Conservation (phyloP, 2,329 filamentous ascomycete genomes). For the Diatrype stigma region DNA sequence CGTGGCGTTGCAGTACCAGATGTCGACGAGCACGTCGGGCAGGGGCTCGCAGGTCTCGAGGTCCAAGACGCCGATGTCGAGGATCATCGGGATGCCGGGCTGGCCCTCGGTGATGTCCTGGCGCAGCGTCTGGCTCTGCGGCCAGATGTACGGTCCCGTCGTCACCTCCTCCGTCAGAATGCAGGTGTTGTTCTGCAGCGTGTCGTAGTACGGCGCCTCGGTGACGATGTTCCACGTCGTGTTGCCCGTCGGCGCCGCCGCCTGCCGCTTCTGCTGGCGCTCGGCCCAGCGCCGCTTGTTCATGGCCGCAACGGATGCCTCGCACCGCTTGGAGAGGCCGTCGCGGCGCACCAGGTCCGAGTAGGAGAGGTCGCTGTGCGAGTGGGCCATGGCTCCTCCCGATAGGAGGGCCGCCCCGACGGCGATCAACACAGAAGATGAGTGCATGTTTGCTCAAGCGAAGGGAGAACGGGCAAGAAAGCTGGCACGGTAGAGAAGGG, state of each 20-base stretch:
- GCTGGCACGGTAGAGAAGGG: not conserved
- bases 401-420: slow-evolving; percentile 8
- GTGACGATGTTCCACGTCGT: slow-evolving; percentile 18
- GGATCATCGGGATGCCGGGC: slow-evolving; percentile 26
- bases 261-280: slow-evolving; percentile 12
- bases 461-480: no score
- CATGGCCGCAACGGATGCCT: slow-evolving; percentile 14
- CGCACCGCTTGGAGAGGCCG: slow-evolving; percentile 20
- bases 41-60: slow-evolving; percentile 27
- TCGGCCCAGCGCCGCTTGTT: slow-evolving; percentile 16
- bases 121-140: slow-evolving; percentile 27
- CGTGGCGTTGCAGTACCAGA: slow-evolving; percentile 31
- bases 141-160: slow-evolving; percentile 12
- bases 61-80: slow-evolving; percentile 31
- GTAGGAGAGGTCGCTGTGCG: slow-evolving; percentile 7
- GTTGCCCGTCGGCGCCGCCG: not conserved
- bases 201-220: slow-evolving; percentile 14
- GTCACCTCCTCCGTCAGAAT: slow-evolving; percentile 12
- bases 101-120: slow-evolving; percentile 28
- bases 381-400: slow-evolving; percentile 8
- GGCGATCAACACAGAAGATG: not conserved
- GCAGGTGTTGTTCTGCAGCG: slow-evolving; percentile 17
- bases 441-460: not conserved
- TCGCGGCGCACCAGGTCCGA: slow-evolving; percentile 14
- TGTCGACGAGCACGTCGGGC: slow-evolving; percentile 25